Base-by-base conservation (phyloP, 495 filamentous ascomycete species). In the Podospora appendiculata region DNA sequence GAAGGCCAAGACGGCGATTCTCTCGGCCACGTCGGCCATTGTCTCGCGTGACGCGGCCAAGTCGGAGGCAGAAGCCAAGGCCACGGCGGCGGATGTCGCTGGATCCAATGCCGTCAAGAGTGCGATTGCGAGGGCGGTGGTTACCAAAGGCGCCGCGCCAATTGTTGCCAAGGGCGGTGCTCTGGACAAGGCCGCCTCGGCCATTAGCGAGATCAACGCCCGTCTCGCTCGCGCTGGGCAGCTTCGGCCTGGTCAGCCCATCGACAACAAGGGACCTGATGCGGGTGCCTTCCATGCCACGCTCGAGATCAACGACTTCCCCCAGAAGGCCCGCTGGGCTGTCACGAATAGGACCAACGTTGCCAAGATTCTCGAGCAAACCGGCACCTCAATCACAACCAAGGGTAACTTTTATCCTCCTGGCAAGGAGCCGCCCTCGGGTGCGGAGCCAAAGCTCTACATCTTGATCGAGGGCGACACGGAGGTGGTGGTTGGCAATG, bases 321-420 rank as follows among this genome's bases (percentile, higher is more conserved):
- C 93, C 32, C 93, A 97, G 68, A 96, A 97, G 81, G 93, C 94
- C 56, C 83, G 93, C 51, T 99, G 93, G 93, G 92, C 90, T 17
- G 93, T 99, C 68, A 99, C 93, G 45, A 99, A 99, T 64, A 83
- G 93, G 41, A 99, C 94, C 6, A 99, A 99, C 60, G 93, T 99
- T 51, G 93, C 93, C 55, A 96, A 96, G 75, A 96, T 99, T 50
- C 79, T 99, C 48, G 93, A 99, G 65, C 80, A 88, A 6, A 95
- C 90, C 1, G 93, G 90, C 35, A 96, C 90, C 7, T 94, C 88
- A 4, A 99, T 99, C 68, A 99, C 93, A 0, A 96, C 89, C 42
- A 99, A 99, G 70, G 93, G 93, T 51, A 92, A 74, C 50, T 97
- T 86, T 69, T 97, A 96, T 58, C 67, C 85, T 1, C 45, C 83